Conservation (phyloP, 2,329 filamentous ascomycete species). For the Penicillium sp. region DNA sequence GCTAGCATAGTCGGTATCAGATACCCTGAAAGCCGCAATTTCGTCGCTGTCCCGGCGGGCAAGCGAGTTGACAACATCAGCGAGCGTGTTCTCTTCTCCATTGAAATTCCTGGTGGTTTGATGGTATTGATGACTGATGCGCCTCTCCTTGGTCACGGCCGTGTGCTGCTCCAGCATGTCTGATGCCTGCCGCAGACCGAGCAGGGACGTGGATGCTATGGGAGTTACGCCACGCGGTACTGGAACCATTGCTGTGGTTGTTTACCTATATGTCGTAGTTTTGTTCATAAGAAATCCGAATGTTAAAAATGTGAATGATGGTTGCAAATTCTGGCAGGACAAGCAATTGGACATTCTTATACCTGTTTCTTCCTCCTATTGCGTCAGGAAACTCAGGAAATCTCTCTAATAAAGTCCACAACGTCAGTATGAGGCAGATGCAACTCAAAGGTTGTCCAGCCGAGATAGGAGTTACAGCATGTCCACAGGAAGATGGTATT, state of each 20-base stretch:
- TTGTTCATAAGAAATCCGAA: too few relatives aligned
- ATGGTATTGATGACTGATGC: neutral
- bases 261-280: neutral
- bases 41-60: neutral
- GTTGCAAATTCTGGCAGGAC: too few relatives aligned
- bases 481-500: too few relatives aligned
- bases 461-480: neutral
- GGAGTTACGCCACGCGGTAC: neutral
- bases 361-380: too few relatives aligned
- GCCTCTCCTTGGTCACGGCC: neutral
- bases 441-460: neutral
- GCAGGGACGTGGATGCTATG: neutral
- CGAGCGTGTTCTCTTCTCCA: neutral
- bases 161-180: neutral
- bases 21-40: neutral
- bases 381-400: too few relatives aligned
- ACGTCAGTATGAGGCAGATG: neutral
- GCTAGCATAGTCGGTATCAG: neutral
- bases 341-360: too few relatives aligned
- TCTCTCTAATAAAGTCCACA: neutral
- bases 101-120: neutral
- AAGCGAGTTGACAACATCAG: neutral
- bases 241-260: neutral
- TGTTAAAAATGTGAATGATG: too few relatives aligned
- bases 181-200: neutral